Evolutionary conservation across 2,329 filamentous ascomycete species (phyloP).

Genomic region (Fusarium multiceps): DNA sequence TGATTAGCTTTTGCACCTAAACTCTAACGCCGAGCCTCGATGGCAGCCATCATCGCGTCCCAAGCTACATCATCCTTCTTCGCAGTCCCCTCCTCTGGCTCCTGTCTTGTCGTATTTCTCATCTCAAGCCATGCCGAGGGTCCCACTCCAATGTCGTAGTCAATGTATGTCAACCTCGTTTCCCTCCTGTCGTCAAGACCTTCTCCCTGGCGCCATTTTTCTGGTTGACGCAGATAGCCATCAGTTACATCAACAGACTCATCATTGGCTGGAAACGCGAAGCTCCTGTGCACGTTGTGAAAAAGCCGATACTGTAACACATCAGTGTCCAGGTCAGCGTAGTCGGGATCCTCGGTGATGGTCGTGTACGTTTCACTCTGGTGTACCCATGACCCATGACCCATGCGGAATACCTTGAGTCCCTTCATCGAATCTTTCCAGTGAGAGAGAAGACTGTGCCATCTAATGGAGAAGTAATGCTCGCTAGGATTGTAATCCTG

Average conservation of each 20-base stretch:
- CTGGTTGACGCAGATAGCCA: not conserved
- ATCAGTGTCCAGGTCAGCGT: not conserved
- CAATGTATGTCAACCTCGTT: slow-evolving; percentile 10
- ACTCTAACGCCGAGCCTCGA: not conserved
- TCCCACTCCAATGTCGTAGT: not conserved
- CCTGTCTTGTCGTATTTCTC: fast-evolving
- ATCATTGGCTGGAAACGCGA: not conserved
- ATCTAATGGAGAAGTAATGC: not conserved
- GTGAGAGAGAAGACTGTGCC: slow-evolving; percentile 15
- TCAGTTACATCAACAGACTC: not conserved
- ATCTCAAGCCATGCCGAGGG: not conserved
- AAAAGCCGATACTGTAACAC: not conserved
- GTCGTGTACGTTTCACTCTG: not conserved
- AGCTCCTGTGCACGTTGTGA: not conserved
- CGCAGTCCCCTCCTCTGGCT: slow-evolving; percentile 10
- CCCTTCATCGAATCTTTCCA: slow-evolving; percentile 24
- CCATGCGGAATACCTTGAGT: slow-evolving; percentile 18
- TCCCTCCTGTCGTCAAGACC: fast-evolving
- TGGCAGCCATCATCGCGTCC: not conserved
- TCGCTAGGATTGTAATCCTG: not conserved
- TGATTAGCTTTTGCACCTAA: too few relatives aligned
- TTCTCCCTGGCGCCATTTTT: slow-evolving; percentile 1
- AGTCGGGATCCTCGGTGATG: fast-evolving
- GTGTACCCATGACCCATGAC: not conserved
- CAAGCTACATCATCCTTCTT: slow-evolving; percentile 16